Percentiles rank a stretch among this genome's conserved stretches.
These are phyloP conservation scores for Exophiala bonariae DNA, from an alignment of 2,329 filamentous ascomycete genomes.

Conservation along the genomic window DNA sequence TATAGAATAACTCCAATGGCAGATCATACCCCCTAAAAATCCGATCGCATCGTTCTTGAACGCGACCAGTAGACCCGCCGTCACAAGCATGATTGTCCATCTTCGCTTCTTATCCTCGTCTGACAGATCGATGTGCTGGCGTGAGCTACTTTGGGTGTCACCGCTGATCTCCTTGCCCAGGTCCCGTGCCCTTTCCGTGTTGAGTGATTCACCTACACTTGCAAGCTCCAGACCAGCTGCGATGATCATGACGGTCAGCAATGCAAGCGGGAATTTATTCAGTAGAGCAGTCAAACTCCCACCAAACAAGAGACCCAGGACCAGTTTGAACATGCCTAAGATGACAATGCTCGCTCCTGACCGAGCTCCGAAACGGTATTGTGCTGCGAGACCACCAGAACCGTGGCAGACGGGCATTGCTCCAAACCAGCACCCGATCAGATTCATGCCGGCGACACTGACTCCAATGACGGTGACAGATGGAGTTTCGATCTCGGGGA, in stretches of 20 bases:
- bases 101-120: slow-evolving; percentile 65
- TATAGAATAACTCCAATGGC: slow-evolving; percentile 66
- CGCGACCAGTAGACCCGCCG: slow-evolving; percentile 75
- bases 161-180: slow-evolving; percentile 42
- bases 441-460: slow-evolving; percentile 81
- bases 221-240: slow-evolving; percentile 86
- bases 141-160: background rate
- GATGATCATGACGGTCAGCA: slow-evolving; percentile 86
- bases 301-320: slow-evolving; percentile 74
- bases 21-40: slow-evolving; percentile 78
- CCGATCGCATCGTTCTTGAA: slow-evolving; percentile 90
- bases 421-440: slow-evolving; percentile 85
- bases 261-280: slow-evolving; percentile 68
- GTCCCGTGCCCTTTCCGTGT: slow-evolving; percentile 67
- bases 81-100: slow-evolving; percentile 90
- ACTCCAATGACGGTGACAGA: slow-evolving; percentile 75
- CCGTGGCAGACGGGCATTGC: slow-evolving; percentile 96
- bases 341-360: slow-evolving; percentile 82
- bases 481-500: slow-evolving; percentile 68
- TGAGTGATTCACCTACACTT: slow-evolving; percentile 79
- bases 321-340: slow-evolving; percentile 71
- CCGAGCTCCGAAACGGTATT: slow-evolving; percentile 87
- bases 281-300: slow-evolving; percentile 72
- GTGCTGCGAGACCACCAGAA: slow-evolving; percentile 84
- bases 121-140: slow-evolving; percentile 13